Conservation (phyloP, 1,139 yeast species). For the Candida freyschussii region DNA sequence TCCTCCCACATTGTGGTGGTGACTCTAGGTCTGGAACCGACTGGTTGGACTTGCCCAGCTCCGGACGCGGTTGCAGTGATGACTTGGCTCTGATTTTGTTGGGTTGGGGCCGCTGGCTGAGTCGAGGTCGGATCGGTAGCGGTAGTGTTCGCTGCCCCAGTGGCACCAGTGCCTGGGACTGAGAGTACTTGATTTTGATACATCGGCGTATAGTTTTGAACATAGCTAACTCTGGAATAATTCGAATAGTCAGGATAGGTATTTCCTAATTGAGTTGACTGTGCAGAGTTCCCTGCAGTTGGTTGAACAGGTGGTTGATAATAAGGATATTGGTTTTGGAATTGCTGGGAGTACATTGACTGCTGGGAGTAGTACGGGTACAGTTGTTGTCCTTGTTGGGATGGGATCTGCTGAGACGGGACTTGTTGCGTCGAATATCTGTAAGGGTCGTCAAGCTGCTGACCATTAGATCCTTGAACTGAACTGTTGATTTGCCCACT, state of each 20-base stretch:
- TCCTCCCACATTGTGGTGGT: conserved; percentile 98
- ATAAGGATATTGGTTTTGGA: conserved; percentile 18
- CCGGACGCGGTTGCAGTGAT: conserved; percentile 7
- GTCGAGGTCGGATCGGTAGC: conserved; percentile 11
- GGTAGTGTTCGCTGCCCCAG: conserved; percentile 11
- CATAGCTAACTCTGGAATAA: conserved; percentile 25
- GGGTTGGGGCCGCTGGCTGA: conserved; percentile 6
- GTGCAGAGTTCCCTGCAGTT: conserved; percentile 3
- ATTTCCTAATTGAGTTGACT: conserved; percentile 1
- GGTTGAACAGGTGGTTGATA: conserved; percentile 17
- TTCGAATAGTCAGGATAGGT: conserved; percentile 19
- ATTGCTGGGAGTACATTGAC: conserved; percentile 9
- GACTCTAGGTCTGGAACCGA: conserved; percentile 72
- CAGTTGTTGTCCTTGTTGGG: conserved; percentile 15
- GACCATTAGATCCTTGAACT: conserved; percentile 4
- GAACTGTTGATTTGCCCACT: conserved; percentile 5
- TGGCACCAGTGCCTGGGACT: conserved; percentile 9
- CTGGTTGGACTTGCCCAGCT: conserved; percentile 57
- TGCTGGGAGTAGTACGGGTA: conserved; percentile 15
- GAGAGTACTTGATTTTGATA: conserved; percentile 20
- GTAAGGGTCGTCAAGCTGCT: conserved; percentile 14
- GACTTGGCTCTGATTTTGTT: neutral
- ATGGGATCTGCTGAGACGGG: conserved; percentile 4
- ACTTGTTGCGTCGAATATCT: conserved; percentile 11
- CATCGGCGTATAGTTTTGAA: conserved; percentile 24